phyloP scores from a whole-genome alignment of 306 rosid species.

The Luffa aegyptiaca region DNA sequence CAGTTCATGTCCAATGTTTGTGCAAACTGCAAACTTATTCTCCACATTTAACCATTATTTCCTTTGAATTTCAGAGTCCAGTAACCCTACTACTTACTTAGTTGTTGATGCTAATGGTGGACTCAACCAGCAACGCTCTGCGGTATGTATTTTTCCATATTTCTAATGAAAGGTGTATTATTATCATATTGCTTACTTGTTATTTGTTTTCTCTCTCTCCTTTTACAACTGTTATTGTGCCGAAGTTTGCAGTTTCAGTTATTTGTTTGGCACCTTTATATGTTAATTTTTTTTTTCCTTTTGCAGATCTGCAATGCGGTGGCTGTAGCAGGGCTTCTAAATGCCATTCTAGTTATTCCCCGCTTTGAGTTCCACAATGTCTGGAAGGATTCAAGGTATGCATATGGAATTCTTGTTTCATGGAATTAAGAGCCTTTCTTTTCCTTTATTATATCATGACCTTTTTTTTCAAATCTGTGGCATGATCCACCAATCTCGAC shows the following conservation, averaged over 20 bases:
- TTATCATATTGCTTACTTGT: background rate
- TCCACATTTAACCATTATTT: constrained; percentile 6
- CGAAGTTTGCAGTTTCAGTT: background rate
- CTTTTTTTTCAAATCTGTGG: background rate
- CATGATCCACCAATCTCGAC: background rate
- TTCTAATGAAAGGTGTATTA: background rate
- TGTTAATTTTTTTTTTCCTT: background rate
- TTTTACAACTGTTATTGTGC: background rate
- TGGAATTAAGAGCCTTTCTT: background rate
- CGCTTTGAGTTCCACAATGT: constrained; percentile 78
- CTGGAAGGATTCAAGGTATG: constrained; percentile 90
- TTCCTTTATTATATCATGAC: background rate
- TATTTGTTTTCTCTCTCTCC: background rate
- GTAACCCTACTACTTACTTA: constrained; percentile 54
- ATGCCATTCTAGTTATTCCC: constrained; percentile 79
- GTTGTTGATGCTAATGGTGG: constrained; percentile 96
- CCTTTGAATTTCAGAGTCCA: constrained; percentile 37
- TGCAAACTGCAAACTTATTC: background rate
- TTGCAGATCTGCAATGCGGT: constrained; percentile 89
- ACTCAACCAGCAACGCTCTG: constrained; percentile 95
- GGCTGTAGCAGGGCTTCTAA: constrained; percentile 91
- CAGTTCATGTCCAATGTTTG: background rate
- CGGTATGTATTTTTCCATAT: constrained; percentile 28
- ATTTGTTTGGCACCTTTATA: background rate
- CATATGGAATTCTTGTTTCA: background rate